phyloP scores from a whole-genome alignment of 257 asterid species.

The Verbena officinalis region DNA sequence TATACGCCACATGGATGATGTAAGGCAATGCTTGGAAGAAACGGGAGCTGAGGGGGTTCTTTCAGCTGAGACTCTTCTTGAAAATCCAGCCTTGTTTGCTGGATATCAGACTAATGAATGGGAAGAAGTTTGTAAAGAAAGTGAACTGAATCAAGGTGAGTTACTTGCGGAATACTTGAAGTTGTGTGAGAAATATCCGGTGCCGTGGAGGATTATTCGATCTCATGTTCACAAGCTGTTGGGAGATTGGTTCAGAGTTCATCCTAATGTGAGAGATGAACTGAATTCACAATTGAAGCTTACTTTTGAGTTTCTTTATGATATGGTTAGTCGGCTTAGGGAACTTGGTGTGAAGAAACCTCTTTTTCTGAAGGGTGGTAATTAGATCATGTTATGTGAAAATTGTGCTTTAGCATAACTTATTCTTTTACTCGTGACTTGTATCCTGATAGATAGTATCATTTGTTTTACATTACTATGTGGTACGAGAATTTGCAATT shows the following conservation, averaged over 20 bases:
- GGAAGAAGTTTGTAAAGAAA: constrained; percentile 52
- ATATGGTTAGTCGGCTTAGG: constrained; percentile 62
- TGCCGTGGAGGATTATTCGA: constrained; percentile 96
- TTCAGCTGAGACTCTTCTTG: constrained; percentile 95
- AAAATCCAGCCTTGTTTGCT: constrained; percentile 93
- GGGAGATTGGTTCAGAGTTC: constrained; percentile 90
- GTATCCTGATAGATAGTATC: too few relatives aligned
- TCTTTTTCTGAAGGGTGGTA: constrained; percentile 53
- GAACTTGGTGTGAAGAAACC: constrained; percentile 69
- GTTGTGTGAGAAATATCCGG: constrained; percentile 80
- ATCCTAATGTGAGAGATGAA: constrained; percentile 73
- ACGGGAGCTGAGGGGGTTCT: constrained; percentile 87
- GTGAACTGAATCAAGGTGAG: constrained; percentile 70
- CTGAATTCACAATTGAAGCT: constrained; percentile 68
- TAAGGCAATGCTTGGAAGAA: constrained; percentile 61
- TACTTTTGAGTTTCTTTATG: constrained; percentile 76
- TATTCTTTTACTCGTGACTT: too few relatives aligned
- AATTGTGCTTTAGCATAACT: constrained; percentile 35
- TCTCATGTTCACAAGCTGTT: constrained; percentile 90
- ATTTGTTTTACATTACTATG: too few relatives aligned
- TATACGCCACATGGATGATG: constrained; percentile 80
- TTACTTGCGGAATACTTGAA: constrained; percentile 70
- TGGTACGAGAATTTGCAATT: too few relatives aligned
- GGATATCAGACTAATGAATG: constrained; percentile 82
- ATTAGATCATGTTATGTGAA: constrained; percentile 15